Base-by-base conservation (phyloP, 257 asterid species). In the Asclepias syriaca region DNA sequence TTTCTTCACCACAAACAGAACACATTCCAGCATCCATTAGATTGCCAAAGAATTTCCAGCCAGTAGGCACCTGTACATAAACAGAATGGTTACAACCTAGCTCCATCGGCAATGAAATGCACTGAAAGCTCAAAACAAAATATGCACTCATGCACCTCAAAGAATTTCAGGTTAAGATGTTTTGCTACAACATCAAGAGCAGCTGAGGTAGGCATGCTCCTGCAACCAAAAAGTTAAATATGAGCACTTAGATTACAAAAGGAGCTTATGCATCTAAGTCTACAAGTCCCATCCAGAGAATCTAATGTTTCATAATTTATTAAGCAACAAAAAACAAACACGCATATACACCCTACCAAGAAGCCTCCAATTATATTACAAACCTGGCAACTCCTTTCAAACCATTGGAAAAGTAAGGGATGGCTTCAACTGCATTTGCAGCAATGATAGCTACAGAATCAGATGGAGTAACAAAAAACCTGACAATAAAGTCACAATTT, bases 161-260 rank as follows among this genome's bases (percentile, higher is more conserved):
- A 94, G 80, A 91, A 94, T 76, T 94, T 94, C 86, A 94, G 86
- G 55, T 88, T 86, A 77, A 94, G 87, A 83, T 86, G 78, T 74
- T 84, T 86, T 53, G 99, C 99, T 37, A 94, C 99, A 75, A 94
- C 95, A 80, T 94, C 98, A 76, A 94, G 99, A 77, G 99, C 99
- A 74, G 99, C 95, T 78, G 99, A 94, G 22, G 99, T 94, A 74
- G 99, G 98, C 99, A 94, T 94, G 84, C 99, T 94, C 96, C 99
- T 94, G 87, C 77, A 79, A 75, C 61, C 64, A 63, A 76, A 65
- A n/a, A 79, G 70, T 77, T 29, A 70, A 67, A 71, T 40, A 21
- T 8, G 18, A 12, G 15, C 34, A 18, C n/a, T 60, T 55, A 34
- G 27, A n/a, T 39, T 16, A 4, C 19, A 24, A n/a, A n/a, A 54